Percentiles rank a stretch among this genome's conserved stretches.
Evolutionary conservation across 2,329 filamentous ascomycete species (phyloP).

Genomic region (Samsoniella hepiali): DNA sequence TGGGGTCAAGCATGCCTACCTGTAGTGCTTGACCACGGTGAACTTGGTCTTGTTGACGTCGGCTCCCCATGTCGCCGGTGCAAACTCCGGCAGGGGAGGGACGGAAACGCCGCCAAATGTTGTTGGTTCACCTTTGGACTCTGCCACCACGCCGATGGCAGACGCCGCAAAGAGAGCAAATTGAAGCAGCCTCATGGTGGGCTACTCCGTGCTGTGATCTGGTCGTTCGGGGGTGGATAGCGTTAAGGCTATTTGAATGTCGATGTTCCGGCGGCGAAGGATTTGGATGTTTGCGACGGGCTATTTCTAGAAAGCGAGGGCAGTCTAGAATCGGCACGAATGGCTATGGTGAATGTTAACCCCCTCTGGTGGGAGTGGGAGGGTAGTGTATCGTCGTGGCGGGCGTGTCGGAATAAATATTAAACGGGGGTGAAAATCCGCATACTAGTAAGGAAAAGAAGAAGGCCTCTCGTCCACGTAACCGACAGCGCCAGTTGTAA

Average conservation of each 20-base stretch:
- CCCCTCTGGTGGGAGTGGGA: not conserved
- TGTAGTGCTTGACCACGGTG: slow-evolving; percentile 63
- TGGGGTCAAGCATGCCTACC: slow-evolving; percentile 41
- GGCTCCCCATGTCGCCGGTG: slow-evolving; percentile 53
- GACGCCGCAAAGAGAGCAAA: slow-evolving; percentile 47
- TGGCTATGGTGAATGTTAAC: not conserved
- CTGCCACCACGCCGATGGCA: slow-evolving; percentile 39
- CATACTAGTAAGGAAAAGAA: not conserved
- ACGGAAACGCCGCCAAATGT: slow-evolving; percentile 65
- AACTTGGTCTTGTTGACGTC: slow-evolving; percentile 53
- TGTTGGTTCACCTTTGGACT: slow-evolving; percentile 42
- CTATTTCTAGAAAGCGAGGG: slow-evolving; percentile 4
- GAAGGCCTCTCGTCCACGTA: not conserved
- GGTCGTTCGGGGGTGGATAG: not conserved
- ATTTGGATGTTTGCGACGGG: not conserved
- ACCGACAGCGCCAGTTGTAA: slow-evolving; percentile 13
- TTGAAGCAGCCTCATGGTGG: slow-evolving; percentile 45
- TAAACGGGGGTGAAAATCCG: not conserved
- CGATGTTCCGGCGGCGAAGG: not conserved
- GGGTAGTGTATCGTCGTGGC: not conserved
- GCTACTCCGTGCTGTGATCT: not conserved
- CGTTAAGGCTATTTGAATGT: not conserved
- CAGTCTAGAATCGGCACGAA: not conserved
- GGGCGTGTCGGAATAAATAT: slow-evolving; percentile 6
- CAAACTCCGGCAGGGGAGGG: slow-evolving; percentile 61